Base-by-base conservation (phyloP, 2,329 filamentous ascomycete genomes). In the Passalora sequoiae region DNA sequence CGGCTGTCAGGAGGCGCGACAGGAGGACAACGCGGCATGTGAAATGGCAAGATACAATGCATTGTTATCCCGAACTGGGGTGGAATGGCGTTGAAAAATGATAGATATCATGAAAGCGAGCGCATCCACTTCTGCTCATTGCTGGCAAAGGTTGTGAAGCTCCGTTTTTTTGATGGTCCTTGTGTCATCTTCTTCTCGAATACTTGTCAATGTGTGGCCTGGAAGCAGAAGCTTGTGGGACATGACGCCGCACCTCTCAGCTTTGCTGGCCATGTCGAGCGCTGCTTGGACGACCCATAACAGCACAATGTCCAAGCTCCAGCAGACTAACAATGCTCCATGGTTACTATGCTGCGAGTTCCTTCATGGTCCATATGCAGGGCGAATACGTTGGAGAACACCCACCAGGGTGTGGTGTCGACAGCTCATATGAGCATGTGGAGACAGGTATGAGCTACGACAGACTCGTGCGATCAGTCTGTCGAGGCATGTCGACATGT, bases 71-170 rank as follows among this genome's bases (percentile, higher is more conserved):
- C 12, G 33, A 38, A 43, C 21, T 25, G 25, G 21, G 30, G 7
- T 22, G 20, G 45, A 51, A 41, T 24, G 46, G 49, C 43, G 47
- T 43, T 51, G 41, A 55, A 56, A 56, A 49, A 44, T 53, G 53
- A 57, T 44, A 46, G 37, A 46, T 57, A 43, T 27, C 48, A 55
- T 57, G 53, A 49, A 53, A 47, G 17, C 29, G 8, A n/a, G 16
- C 39, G 27, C 30, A 24, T 29, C 27, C 20, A 20, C 33, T 36
- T 13, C 33, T 24, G n/a, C 7, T 16, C n/a, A n/a, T n/a, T n/a
- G n/a, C n/a, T n/a, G n/a, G n/a, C n/a, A n/a, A n/a, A n/a, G n/a
- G n/a, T n/a, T n/a, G n/a, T n/a, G n/a, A n/a, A n/a, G n/a, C n/a
- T n/a, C n/a, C n/a, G n/a, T n/a, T n/a, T 15, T n/a, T 15, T 20